Evolutionary conservation across 2,329 filamentous ascomycete species (phyloP).

Genomic region (Curvularia verruculosa): DNA sequence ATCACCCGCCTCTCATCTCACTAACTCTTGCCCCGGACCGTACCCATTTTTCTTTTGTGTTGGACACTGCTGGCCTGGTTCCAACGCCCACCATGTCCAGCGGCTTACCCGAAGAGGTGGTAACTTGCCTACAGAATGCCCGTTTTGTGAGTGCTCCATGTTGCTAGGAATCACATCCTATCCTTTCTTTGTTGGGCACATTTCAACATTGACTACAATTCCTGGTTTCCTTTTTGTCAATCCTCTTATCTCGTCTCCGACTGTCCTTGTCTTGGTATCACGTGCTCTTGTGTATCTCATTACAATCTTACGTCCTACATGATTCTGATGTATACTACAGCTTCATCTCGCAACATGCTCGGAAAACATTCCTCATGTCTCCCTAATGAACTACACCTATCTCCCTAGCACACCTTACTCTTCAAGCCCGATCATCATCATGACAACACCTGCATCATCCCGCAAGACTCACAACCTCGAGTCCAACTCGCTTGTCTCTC

Average conservation of each 20-base stretch:
- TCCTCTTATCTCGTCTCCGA: constrained; percentile 6
- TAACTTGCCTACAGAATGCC: constrained; percentile 90
- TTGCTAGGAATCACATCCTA: neutral
- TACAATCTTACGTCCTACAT: neutral
- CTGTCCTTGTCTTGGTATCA: neutral
- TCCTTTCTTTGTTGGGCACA: neutral
- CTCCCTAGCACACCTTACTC: constrained; percentile 75
- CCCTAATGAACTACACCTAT: constrained; percentile 99
- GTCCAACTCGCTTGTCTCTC: constrained; percentile 83
- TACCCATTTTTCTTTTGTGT: constrained; percentile 6
- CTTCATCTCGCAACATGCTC: constrained; percentile 94
- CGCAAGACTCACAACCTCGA: constrained; percentile 83
- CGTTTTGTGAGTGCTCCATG: constrained; percentile 71
- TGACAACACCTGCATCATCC: constrained; percentile 83
- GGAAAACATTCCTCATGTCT: constrained; percentile 84
- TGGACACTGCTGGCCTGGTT: constrained; percentile 11
- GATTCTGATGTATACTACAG: constrained; percentile 54
- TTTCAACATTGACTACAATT: neutral
- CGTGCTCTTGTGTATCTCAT: neutral
- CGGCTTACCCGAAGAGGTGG: constrained; percentile 80
- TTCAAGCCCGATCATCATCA: constrained; percentile 73
- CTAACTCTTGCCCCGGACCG: neutral
- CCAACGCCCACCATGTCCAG: constrained; percentile 53
- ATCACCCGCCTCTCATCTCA: constrained; percentile 1
- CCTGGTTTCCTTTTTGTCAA: neutral